These are phyloP conservation scores for Alternaria dauci DNA, from an alignment of 2,329 filamentous ascomycete species.

Conservation along the genomic window DNA sequence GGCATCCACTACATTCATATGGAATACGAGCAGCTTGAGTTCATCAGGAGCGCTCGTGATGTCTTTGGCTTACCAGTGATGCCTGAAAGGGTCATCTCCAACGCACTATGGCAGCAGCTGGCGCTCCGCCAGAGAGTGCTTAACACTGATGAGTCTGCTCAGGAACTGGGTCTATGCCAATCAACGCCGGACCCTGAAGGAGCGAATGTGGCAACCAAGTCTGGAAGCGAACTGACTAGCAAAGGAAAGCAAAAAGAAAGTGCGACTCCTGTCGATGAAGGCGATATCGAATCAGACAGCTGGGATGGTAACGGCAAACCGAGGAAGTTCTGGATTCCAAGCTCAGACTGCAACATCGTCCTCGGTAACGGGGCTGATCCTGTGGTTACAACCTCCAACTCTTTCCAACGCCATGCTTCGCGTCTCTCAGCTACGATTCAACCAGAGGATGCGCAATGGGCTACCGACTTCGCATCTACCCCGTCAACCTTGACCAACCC, in stretches of 20 bases:
- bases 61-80: constrained; percentile 63
- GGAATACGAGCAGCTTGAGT: constrained; percentile 66
- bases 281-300: constrained; percentile 57
- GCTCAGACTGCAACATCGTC: constrained; percentile 63
- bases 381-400: constrained; percentile 58
- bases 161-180: constrained; percentile 62
- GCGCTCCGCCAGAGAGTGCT: constrained; percentile 64
- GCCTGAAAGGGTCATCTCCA: constrained; percentile 63
- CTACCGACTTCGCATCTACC: constrained; percentile 62
- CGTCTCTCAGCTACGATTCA: constrained; percentile 62
- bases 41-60: constrained; percentile 61
- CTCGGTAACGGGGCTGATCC: constrained; percentile 64
- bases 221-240: constrained; percentile 26
- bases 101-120: constrained; percentile 66
- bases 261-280: constrained; percentile 26
- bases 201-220: constrained; percentile 26
- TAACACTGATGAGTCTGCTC: constrained; percentile 60
- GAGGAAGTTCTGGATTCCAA: constrained; percentile 66
- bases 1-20: constrained; percentile 68
- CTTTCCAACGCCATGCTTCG: constrained; percentile 56
- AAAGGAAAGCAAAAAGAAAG: constrained; percentile 58
- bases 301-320: constrained; percentile 64
- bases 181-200: constrained; percentile 49
- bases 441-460: constrained; percentile 65
- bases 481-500: constrained; percentile 52